Conservation (phyloP, 2,329 filamentous ascomycete genomes). For the Clarireedia monteithiana region DNA sequence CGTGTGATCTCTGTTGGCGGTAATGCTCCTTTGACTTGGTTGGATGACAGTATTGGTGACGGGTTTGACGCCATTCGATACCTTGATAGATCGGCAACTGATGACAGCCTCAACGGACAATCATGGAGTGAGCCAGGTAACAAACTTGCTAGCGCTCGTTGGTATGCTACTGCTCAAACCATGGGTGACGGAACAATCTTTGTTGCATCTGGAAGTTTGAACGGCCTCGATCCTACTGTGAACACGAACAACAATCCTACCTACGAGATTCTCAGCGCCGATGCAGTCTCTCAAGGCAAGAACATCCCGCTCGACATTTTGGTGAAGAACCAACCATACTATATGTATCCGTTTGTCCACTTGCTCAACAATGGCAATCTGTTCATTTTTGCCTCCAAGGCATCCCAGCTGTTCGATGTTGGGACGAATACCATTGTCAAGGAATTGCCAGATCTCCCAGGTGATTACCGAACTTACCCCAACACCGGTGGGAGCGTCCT, state of each 20-base stretch:
- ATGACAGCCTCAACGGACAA: constrained; percentile 39
- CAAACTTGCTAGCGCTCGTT: constrained; percentile 45
- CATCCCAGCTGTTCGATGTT: constrained; percentile 48
- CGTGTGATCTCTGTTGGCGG: constrained; percentile 47
- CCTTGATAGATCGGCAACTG: constrained; percentile 39
- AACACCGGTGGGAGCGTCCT: constrained; percentile 53
- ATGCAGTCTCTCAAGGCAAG: constrained; percentile 39
- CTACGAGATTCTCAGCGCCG: constrained; percentile 47
- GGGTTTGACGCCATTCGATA: constrained; percentile 52
- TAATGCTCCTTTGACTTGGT: constrained; percentile 45
- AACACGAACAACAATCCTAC: constrained; percentile 54
- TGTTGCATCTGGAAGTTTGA: constrained; percentile 52
- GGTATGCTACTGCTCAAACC: constrained; percentile 54
- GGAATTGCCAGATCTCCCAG: constrained; percentile 43
- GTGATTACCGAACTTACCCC: constrained; percentile 51
- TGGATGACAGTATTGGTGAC: constrained; percentile 50
- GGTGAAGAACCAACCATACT: constrained; percentile 51
- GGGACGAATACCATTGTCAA: constrained; percentile 36
- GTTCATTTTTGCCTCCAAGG: constrained; percentile 49
- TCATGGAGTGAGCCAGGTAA: constrained; percentile 49
- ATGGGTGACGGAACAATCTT: constrained; percentile 50
- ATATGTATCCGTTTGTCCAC: constrained; percentile 57
- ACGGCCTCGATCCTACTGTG: constrained; percentile 47
- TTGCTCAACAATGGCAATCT: constrained; percentile 47
- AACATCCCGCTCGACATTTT: constrained; percentile 46